Evolutionary conservation across 225 moss, liverwort and hornwort species (phyloP).

Genomic region (Pseudoscleropodium purum): DNA sequence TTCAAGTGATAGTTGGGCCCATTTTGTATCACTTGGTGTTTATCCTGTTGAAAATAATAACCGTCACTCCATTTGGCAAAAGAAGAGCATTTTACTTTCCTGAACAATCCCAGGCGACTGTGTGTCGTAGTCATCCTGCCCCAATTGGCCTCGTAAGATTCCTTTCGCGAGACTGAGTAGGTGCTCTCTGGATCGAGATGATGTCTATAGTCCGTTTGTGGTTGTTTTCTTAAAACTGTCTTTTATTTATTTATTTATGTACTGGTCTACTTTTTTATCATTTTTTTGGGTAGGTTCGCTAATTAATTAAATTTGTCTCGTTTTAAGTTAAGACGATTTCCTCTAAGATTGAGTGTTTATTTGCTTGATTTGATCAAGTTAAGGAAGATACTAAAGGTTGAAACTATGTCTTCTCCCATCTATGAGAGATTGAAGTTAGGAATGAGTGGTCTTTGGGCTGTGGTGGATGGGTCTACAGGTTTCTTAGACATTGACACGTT

Average conservation of each 20-base stretch:
- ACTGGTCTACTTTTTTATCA: background rate
- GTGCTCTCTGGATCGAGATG: background rate
- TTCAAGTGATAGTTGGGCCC: background rate
- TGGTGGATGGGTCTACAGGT: background rate
- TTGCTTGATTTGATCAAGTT: background rate
- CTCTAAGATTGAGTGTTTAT: background rate
- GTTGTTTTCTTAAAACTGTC: background rate
- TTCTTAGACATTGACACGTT: background rate
- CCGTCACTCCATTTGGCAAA: background rate
- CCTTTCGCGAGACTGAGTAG: background rate
- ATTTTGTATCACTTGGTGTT: background rate
- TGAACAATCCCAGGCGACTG: background rate
- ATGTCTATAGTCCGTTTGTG: background rate
- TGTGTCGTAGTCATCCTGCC: background rate
- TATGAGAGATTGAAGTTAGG: background rate
- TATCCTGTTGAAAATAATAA: background rate
- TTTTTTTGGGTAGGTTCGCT: background rate
- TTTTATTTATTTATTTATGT: background rate
- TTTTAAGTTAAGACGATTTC: background rate
- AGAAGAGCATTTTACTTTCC: background rate
- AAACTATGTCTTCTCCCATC: background rate
- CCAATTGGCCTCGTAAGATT: background rate
- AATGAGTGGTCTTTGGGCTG: background rate
- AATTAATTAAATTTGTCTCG: background rate
- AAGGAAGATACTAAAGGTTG: background rate